Evolutionary conservation across 495 filamentous ascomycete species (phyloP).

Genomic region (Cenococcum geophilum): DNA sequence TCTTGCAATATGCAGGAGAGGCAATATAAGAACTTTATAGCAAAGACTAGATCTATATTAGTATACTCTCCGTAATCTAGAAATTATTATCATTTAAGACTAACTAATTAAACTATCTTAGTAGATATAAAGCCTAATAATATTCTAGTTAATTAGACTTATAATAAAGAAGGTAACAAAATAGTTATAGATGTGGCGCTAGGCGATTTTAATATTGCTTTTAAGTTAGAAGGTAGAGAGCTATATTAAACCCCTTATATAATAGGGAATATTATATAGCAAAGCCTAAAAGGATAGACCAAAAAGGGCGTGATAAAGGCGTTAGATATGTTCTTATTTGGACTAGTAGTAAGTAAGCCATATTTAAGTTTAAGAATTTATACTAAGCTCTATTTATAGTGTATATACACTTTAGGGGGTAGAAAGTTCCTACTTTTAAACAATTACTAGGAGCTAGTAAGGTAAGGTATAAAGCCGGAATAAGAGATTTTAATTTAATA

Average conservation of each 20-base stretch:
- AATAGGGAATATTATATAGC: conserved; percentile 38
- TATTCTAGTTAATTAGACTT: conserved; percentile 36
- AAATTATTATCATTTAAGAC: conserved; percentile 16
- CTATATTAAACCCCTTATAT: conserved; percentile 30
- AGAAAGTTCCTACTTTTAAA: conserved; percentile 31
- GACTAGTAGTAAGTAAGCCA: conserved; percentile 34
- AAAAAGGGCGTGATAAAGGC: conserved; percentile 27
- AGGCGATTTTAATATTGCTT: conserved; percentile 38
- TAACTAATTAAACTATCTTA: conserved; percentile 28
- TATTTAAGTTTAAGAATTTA: conserved; percentile 19
- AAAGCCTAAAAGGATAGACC: conserved; percentile 34
- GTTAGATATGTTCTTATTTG: conserved; percentile 33
- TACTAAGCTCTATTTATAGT: conserved; percentile 34
- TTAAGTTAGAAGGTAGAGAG: conserved; percentile 31
- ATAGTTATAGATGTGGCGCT: conserved; percentile 33
- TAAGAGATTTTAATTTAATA: conserved; percentile 35
- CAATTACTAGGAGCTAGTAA: conserved; percentile 33
- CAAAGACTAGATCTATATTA: conserved; percentile 34
- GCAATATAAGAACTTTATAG: conserved; percentile 36
- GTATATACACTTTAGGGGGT: conserved; percentile 35
- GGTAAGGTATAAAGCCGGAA: conserved; percentile 32
- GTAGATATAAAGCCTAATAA: conserved; percentile 40
- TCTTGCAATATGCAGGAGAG: conserved; percentile 31
- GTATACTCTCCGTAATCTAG: conserved; percentile 26
- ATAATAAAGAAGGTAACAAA: conserved; percentile 32